Conservation (phyloP, 352 stramenopile species). For the Phytopythium delawarense region DNA sequence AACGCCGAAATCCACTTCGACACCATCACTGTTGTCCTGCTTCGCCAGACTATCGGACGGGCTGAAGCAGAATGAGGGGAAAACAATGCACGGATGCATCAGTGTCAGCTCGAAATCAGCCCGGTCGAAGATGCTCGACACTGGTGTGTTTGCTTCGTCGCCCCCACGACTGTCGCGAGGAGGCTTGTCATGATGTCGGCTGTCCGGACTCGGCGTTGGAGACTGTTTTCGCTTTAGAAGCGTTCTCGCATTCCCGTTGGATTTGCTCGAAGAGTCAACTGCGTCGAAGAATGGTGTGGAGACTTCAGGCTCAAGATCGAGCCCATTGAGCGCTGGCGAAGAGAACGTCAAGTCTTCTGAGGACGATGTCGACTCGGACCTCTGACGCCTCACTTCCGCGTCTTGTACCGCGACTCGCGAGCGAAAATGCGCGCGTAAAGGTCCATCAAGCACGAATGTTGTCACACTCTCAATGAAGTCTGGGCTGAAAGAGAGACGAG, state of each 20-base stretch:
- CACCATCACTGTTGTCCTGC: conserved; percentile 22
- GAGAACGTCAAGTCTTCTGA: background rate
- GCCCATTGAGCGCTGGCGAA: conserved; percentile 8
- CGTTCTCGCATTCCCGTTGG: background rate
- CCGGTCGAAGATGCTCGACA: conserved; percentile 17
- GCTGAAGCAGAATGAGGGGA: conserved; percentile 36
- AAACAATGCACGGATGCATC: conserved; percentile 36
- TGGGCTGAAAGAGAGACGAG: conserved; percentile 50
- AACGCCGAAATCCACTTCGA: conserved; percentile 49
- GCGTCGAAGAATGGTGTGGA: conserved; percentile 70
- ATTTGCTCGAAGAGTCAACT: conserved; percentile 31
- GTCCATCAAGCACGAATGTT: conserved; percentile 55
- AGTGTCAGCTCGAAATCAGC: conserved; percentile 36
- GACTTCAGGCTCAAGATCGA: conserved; percentile 12
- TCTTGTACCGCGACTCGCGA: conserved; percentile 12
- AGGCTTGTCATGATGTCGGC: background rate
- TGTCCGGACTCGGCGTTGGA: background rate
- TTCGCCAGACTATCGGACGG: conserved; percentile 3
- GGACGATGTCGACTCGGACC: conserved; percentile 5
- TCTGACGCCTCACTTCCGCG: conserved; percentile 2
- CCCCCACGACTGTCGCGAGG: background rate
- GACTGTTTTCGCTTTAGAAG: background rate
- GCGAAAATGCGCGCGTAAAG: conserved; percentile 37
- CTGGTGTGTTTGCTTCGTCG: background rate
- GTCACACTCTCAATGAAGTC: conserved; percentile 57